Base-by-base conservation (phyloP, 306 rosid genomes). In the Ormosia semicastrata region DNA sequence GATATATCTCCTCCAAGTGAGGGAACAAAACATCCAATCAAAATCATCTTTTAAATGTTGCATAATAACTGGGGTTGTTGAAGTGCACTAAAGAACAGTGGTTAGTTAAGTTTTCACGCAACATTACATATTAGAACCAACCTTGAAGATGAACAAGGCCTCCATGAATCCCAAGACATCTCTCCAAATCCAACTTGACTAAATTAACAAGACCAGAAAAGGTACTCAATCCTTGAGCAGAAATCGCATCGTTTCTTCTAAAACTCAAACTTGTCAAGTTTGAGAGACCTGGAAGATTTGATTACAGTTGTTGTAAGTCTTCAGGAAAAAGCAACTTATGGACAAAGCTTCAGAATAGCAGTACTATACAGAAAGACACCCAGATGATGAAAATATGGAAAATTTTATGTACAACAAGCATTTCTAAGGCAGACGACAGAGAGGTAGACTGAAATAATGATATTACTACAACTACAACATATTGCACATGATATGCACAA, bases 131-230 rank as follows among this genome's bases (percentile, higher is more conserved):
- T 67, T 69, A 44, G 62, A 80, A 82, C 74, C 66, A 60, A 93
- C 99, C 98, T 88, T 88, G 89, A 57, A 95, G 90, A 88, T 91
- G 88, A 85, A 90, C 76, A 70, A 93, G 95, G 41, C 99, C 98
- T 39, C 94, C 97, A 85, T 91, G 98, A 82, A 95, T 89, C 79
- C 85, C 87, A 76, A 97, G 94, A 79, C 98, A 95, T 89, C 92
- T 93, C 90, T 91, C 98, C 83, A 93, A 74, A 85, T 95, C 98
- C 95, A 95, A 88, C 89, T 91, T 88, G 86, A 88, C 89, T 93
- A 95, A 79, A 82, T 88, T 88, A 40, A 85, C 88, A 71, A 93
- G 87, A 77, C 89, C 73, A 72, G 93, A 81, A 64, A 95, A 85
- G 77, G 83, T 81, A 70, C 82, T 88, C 95, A 95, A 91, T 75